These are phyloP conservation scores for Pyrenula aspistea DNA, from an alignment of 495 filamentous ascomycete genomes.

Conservation along the genomic window DNA sequence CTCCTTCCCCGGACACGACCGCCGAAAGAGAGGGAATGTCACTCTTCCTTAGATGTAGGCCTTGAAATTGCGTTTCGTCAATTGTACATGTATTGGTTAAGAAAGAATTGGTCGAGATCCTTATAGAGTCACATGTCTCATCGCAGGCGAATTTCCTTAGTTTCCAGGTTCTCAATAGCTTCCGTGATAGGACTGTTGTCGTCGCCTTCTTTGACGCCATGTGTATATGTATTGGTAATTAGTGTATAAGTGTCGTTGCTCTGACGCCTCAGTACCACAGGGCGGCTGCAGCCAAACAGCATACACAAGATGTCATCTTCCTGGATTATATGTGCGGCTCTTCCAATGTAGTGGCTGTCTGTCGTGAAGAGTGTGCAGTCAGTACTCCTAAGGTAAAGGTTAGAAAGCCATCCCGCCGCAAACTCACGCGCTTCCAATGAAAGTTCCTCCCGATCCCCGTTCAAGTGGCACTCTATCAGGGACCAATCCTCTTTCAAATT, in stretches of 20 bases:
- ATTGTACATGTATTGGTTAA: too few species aligned
- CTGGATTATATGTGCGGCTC: background rate
- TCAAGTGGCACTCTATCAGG: background rate
- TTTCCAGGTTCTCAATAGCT: background rate
- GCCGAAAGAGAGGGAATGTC: too few species aligned
- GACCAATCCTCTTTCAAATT: background rate
- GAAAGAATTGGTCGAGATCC: too few species aligned
- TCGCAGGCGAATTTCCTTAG: background rate
- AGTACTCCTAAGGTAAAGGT: background rate
- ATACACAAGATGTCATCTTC: background rate
- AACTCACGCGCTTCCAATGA: background rate
- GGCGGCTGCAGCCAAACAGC: background rate
- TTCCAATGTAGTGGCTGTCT: background rate
- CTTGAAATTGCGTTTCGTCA: too few species aligned
- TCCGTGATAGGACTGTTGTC: background rate
- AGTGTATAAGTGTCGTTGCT: background rate
- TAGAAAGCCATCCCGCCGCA: background rate
- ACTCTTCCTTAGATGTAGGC: too few species aligned
- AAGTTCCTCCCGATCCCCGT: background rate
- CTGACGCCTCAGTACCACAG: background rate
- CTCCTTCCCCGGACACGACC: too few species aligned
- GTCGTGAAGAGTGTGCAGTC: background rate
- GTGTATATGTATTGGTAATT: background rate
- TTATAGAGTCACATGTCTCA: too few species aligned
- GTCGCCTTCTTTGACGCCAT: background rate